Evolutionary conservation across 1,284 basidiomycete species (phyloP).

Genomic region (Neonothopanus nambi): DNA sequence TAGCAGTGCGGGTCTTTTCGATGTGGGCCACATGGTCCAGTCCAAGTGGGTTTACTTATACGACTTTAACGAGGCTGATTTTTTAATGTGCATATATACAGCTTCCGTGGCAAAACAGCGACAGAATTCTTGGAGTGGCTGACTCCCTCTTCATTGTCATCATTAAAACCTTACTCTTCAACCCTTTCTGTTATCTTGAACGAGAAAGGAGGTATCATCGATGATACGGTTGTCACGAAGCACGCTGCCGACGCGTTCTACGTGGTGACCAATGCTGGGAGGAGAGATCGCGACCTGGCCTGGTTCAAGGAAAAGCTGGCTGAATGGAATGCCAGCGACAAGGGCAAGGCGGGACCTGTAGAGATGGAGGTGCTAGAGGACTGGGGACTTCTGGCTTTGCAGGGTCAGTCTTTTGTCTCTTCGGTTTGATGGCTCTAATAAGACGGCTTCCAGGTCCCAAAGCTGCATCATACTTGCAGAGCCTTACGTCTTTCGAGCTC

Average conservation of each 20-base stretch:
- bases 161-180: conserved; percentile 69
- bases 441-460: conserved; percentile 69
- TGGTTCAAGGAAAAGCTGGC: conserved; percentile 74
- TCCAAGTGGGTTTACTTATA: conserved; percentile 52
- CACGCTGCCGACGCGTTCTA: conserved; percentile 83
- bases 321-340: conserved; percentile 72
- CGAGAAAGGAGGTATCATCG: conserved; percentile 90
- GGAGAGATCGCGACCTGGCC: conserved; percentile 78
- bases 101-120: conserved; percentile 74
- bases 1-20: conserved; percentile 85
- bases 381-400: conserved; percentile 90
- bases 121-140: conserved; percentile 84
- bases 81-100: conserved; percentile 24
- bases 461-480: conserved; percentile 77
- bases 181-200: conserved; percentile 91
- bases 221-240: conserved; percentile 90
- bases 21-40: conserved; percentile 98
- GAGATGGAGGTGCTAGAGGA: conserved; percentile 81
- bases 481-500: conserved; percentile 75
- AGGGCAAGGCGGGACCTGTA: conserved; percentile 59
- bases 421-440: neutral
- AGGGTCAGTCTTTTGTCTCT: conserved; percentile 51
- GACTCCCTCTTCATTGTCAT: conserved; percentile 77
- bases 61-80: conserved; percentile 3
- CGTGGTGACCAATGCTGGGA: conserved; percentile 95